Conservation (phyloP, 306 rosid genomes). For the Dryas octopetala region DNA sequence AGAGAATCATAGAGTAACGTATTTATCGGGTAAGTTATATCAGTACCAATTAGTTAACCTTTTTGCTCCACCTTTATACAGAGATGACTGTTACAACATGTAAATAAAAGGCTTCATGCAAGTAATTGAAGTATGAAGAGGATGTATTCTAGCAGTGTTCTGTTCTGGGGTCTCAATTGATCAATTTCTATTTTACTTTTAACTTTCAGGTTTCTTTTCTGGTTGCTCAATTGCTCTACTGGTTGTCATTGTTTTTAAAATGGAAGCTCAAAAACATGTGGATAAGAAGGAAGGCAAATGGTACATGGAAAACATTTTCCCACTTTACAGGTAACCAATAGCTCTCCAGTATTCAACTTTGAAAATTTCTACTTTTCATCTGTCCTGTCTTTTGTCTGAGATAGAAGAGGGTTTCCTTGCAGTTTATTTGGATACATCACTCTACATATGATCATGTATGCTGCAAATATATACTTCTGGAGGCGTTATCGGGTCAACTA, state of each 20-base stretch:
- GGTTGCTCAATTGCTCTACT: conserved; percentile 61
- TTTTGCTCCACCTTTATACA: background rate
- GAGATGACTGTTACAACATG: background rate
- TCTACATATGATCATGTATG: conserved; percentile 73
- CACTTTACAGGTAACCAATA: conserved; percentile 54
- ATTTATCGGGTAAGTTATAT: conserved; percentile 44
- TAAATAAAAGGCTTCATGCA: background rate
- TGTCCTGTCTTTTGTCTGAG: conserved; percentile 21
- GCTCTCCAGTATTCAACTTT: background rate
- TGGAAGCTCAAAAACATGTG: conserved; percentile 37
- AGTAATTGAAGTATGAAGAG: background rate
- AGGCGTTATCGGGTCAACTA: conserved; percentile 62
- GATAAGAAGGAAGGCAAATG: conserved; percentile 40
- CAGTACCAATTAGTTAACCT: background rate
- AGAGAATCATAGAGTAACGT: conserved; percentile 43
- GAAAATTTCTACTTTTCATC: background rate
- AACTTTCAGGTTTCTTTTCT: conserved; percentile 54
- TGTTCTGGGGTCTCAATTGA: conserved; percentile 4
- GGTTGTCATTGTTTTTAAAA: conserved; percentile 45
- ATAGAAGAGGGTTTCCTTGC: conserved; percentile 34
- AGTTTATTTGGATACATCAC: conserved; percentile 63
- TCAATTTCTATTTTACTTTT: conserved; percentile 20
- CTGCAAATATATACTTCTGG: conserved; percentile 65
- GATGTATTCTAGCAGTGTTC: background rate
- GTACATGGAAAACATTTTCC: conserved; percentile 64